Base-by-base conservation (phyloP, 2,329 filamentous ascomycete species). In the Emergomyces orientalis region DNA sequence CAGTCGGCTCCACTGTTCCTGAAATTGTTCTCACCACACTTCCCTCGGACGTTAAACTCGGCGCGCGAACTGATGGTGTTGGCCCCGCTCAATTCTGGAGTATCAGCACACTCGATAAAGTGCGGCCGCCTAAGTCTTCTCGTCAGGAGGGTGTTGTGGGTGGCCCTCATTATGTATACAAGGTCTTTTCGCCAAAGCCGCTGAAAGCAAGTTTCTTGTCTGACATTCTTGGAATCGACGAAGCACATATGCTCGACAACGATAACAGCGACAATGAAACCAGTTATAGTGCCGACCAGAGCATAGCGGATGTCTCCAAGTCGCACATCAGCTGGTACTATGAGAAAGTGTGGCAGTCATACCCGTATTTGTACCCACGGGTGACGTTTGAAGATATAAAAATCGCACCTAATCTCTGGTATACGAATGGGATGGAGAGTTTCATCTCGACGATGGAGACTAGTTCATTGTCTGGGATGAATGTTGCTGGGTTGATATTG, bases 401-500 rank as follows among this genome's bases (percentile, higher is more conserved):
- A 65, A 73, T 97, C 2, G 86, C 74, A 6, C 71, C 71, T 2
- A 67, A 71, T 58, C 49, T 80, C 14, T 80, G 82, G 82, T 87
- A 87, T 69, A 86, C 84, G 5, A 79, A 80, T 60, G 83, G 82
- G 0, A 95, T 97, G 52, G 93, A 97, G 77, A 88, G 88, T 68
- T 97, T 99, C 73, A 95, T 97, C 68, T 94, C 89, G 11, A 96
- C 91, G 0, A 97, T 99, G 94, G 94, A 99, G 80, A 97, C 94
- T 7, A 96, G 87, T 73, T 89, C 90, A 1, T 76, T 97, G 68
- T 94, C 94, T 86, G 94, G 94, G 5, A 80, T 75, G 71, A 86
- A 87, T 65, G 79, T 83, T 62, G 80, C 79, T 19, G 79, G 80
- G 62, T 81, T 85, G 66, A 85, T 85, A 58, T 71, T 74, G 71